Conservation (phyloP, 1,284 basidiomycete genomes). For the Cryptococcus sp. region DNA sequence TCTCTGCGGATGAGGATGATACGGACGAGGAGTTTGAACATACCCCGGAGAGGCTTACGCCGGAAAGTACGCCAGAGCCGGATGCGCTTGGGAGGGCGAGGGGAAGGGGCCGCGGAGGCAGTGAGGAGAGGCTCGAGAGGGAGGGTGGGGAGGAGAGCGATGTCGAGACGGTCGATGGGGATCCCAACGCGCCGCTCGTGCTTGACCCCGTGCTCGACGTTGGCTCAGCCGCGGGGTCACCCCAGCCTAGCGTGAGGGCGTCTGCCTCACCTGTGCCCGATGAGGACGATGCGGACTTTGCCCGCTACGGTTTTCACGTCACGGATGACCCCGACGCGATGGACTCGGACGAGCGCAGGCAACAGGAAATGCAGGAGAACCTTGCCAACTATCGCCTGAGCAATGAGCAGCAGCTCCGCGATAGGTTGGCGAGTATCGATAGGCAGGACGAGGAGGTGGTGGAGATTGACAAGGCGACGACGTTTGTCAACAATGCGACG, state of each 20-base stretch:
- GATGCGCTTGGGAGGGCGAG: no score
- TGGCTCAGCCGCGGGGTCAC: no score
- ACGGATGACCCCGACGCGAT: slow-evolving; percentile 5
- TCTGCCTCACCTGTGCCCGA: background rate
- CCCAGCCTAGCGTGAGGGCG: no score
- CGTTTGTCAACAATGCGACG: slow-evolving; percentile 34
- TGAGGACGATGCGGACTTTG: slow-evolving; percentile 12
- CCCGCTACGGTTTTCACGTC: slow-evolving; percentile 13
- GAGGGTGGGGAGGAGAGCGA: background rate
- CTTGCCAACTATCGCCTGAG: slow-evolving; percentile 24
- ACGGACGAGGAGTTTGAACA: slow-evolving; percentile 41
- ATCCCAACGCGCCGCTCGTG: no score
- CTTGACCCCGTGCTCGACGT: no score
- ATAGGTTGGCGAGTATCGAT: slow-evolving; percentile 7
- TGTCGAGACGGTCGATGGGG: no score
- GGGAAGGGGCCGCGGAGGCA: no score
- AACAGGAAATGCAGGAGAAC: slow-evolving; percentile 13
- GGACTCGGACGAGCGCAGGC: slow-evolving; percentile 7
- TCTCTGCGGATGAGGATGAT: slow-evolving; percentile 37
- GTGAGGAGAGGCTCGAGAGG: background rate
- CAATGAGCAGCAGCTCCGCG: slow-evolving; percentile 19
- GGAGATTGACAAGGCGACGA: slow-evolving; percentile 34
- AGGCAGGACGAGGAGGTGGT: slow-evolving; percentile 25
- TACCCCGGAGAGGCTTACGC: slow-evolving; percentile 39
- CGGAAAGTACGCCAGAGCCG: slow-evolving; percentile 2